These are phyloP conservation scores for Coccomyxa subellipsoidea DNA, from an alignment of 163 green algal species.

Conservation along the genomic window DNA sequence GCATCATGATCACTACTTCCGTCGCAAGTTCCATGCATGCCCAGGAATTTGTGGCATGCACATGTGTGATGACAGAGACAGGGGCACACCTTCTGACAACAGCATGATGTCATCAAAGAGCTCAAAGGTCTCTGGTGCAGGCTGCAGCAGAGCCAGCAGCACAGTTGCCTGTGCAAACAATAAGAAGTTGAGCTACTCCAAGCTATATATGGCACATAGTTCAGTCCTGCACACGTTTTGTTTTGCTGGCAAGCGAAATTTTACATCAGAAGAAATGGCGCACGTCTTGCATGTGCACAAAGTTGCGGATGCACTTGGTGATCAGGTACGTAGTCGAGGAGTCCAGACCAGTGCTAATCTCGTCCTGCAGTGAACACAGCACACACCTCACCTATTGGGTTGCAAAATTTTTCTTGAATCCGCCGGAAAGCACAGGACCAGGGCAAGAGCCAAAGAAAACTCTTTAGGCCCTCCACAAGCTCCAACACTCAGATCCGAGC, in stretches of 20 bases:
- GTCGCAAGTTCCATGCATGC: too few species aligned
- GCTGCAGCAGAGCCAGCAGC: conserved; percentile 63
- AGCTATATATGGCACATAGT: too few species aligned
- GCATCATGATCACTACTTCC: too few species aligned
- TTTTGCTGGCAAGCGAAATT: too few species aligned
- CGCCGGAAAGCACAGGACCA: too few species aligned
- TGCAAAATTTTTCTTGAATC: too few species aligned
- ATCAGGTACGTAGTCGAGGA: conserved; percentile 54
- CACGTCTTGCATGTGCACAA: conserved; percentile 28
- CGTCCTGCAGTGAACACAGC: conserved; percentile 12
- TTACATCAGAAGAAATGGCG: not conserved
- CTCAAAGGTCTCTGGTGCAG: conserved; percentile 55
- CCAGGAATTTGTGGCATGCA: not conserved
- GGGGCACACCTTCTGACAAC: conserved; percentile 22
- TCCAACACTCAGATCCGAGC: too few species aligned
- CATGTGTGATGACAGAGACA: not conserved
- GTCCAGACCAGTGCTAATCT: conserved; percentile 47
- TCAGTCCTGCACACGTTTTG: too few species aligned
- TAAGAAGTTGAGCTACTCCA: too few species aligned
- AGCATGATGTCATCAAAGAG: conserved; percentile 77
- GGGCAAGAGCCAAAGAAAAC: too few species aligned
- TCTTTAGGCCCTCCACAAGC: too few species aligned
- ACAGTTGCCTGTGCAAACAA: conserved; percentile 14
- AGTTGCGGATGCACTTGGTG: conserved; percentile 32
- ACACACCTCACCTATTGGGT: too few species aligned